Base-by-base conservation (phyloP, 768 basidiomycete genomes). In the Lactifluus piperatus region DNA sequence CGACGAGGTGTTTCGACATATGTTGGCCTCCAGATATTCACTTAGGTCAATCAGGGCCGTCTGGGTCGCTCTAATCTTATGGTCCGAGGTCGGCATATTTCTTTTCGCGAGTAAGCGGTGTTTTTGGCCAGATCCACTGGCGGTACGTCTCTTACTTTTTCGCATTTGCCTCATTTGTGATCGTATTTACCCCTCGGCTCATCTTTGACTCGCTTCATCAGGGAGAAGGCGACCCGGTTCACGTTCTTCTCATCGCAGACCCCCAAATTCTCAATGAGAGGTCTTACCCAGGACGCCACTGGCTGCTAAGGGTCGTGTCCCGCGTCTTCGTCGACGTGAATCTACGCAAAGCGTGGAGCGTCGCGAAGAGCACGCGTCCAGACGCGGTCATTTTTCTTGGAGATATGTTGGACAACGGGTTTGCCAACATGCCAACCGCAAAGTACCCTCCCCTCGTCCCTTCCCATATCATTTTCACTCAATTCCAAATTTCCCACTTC, bases 351-450 rank as follows among this genome's bases (percentile, higher is more conserved):
- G 86, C 78, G 67, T 97, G 93, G 94, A 78, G 79, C 56, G 83
- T 78, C 8, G 83, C 83, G 3, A 74, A 81, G 52, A 72, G 75
- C 6, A 75, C 81, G 54, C 73, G 71, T 26, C 88, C 93, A 7
- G 82, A 95, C 68, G 80, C 74, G 14, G 80, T 95, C 5, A 74
- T 97, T 2, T 88, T 95, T 62, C 75, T 94, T 22, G 94, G 94
- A 37, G 93, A 97, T 69, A 88, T 95, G 90, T 82, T 95, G 82
- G 92, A 95, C 66, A 83, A 81, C 54, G 93, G 91, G 1, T 76
- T 91, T 54, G 75, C 79, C 27, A 74, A 74, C 22, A 87, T 87
- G 78, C 69, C 78, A 3, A 77, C 81, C 50, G 71, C 70, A 45
- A 85, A 93, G 94, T 94, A 68, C 70, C 89, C 79, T 10, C 18